Base-by-base conservation (phyloP, 2,329 filamentous ascomycete species). In the Sporothrix euskadiensis region DNA sequence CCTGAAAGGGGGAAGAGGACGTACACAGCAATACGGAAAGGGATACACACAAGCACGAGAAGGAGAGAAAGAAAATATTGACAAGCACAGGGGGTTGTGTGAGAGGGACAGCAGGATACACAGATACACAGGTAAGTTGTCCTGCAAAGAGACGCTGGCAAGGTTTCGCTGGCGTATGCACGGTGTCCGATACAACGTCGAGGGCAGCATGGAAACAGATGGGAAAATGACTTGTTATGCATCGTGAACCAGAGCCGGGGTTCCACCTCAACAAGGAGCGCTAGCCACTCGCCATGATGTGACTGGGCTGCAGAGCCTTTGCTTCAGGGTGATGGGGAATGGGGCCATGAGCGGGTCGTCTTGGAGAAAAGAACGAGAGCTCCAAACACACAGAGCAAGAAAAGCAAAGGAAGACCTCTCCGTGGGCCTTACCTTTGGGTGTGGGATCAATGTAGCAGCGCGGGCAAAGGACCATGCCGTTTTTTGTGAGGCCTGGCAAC, bases 271-370 rank as follows among this genome's bases (percentile, higher is more conserved):
- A 19, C 7, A 65, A 61, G 16, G 35, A 35, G 2, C 22, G 16
- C 47, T 54, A 16, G 19, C 26, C 16, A 32, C 26, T 19, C 30
- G 70, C 41, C 44, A 66, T 57, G 61, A 57, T 57, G 32, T 72
- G 59, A 22, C 57, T 70, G 14, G 52, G 56, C 35, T 73, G 71
- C 54, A 69, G 41, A 68, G 63, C 14, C 39, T 49, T 49, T 74
- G 70, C 72, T 16, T 73, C 74, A 74, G 68, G 65, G 71, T 63
- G 59, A 71, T 73, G 73, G 71, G 63, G 73, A 63, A 73, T 74
- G 73, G 57, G 52, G 41, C 74, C 65, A 75, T 65, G 68, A 47
- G 71, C 72, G 73, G 74, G 57, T 52, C 73, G n/a, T 52, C 59
- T 32, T 16, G 12, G 54, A 10, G 14, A 54, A 54, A 22, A 19